Base-by-base conservation (phyloP, 148 eudicot species). In the Heliosperma pusillum region DNA sequence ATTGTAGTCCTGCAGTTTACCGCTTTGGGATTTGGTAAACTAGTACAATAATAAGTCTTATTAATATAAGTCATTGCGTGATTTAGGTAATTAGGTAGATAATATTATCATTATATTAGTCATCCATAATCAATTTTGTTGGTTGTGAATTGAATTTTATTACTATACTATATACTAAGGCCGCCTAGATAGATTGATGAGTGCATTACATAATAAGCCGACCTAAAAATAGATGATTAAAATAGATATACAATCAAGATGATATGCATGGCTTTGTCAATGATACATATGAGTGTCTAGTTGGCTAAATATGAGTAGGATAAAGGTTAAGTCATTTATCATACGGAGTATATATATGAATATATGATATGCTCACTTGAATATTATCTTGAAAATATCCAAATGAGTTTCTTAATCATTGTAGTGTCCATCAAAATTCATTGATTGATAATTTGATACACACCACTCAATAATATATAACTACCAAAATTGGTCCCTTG, bases 181-280 rank as follows among this genome's bases (percentile, higher is more conserved):
- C 68, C 68, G 20, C 20, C 44, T 64, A 64, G 33, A 27, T 52
- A n/a, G n/a, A n/a, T n/a, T 15, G 20, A 19, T 64, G 33, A 8
- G 6, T 15, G 42, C 57, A 36, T 21, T 52, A 59, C 57, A 67
- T 62, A 9, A 74, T 21, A 52, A 20, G 67, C 78, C 78, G 69
- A 69, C 62, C 66, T 76, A 76, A 42, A 76, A 24, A 42, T 24
- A 66, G 6, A 29, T 72, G 66, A 67, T 13, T 66, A 20, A 69
- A 69, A 55, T 75, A 66, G 78, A 75, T 55, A n/a, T n/a, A 67
- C 55, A 75, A 66, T 50, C 22, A 69, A 76, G n/a, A 57, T 76
- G 59, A n/a, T n/a, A n/a, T n/a, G n/a, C n/a, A n/a, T n/a, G n/a
- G 68, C 27, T 63, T 69, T 76, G 44, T 76, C 64, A 57, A 76